Base-by-base conservation (phyloP, 768 basidiomycete species). In the Leucosporidium scottii region DNA sequence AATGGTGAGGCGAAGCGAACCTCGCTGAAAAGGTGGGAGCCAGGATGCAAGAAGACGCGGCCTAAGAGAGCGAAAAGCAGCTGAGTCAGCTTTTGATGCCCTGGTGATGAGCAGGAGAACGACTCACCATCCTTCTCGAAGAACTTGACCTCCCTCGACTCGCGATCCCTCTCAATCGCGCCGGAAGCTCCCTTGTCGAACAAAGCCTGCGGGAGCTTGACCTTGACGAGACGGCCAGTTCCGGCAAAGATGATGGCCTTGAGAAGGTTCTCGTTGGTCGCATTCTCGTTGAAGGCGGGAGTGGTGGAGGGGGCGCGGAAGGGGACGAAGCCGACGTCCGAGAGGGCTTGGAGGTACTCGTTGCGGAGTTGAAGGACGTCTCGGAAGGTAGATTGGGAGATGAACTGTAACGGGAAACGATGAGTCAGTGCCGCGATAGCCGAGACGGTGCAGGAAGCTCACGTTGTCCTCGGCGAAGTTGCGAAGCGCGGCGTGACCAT, bases 141-240 rank as follows among this genome's bases (percentile, higher is more conserved):
- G 69, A 92, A 83, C 77, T 87, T 87, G 82, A 87, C 89, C 75
- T 96, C 91, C 67, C 85, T 85, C 27, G 91, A 91, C 48, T 84
- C 84, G 73, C 91, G 89, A 68, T 92, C 91, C 51, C 90, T 86
- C 73, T 87, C 88, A 15, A 94, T 82, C 0, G 91, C 85, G 2
- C 93, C 93, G 9, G 85, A 85, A 69, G 89, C 87, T 1, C 92
- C 84, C 74, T 87, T 85, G 79, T 93, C 90, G 75, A 90, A 97
- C 76, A 88, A 89, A 21, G 85, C 84, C 64, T 81, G 80, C 1
- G 90, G 92, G 27, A 93, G 82, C 68, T 85, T 82, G 28, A 93
- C 85, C 60, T 85, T 84, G 0, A 87, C 90, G 59, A 93, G 84
- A 34, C 87, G 85, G 3, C 91, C 91, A 27, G 94, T 82, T 2